A percentile compares a stretch with the other conserved stretches of the same genome.
These are phyloP conservation scores for Cyclocybe cylindracea DNA, from an alignment of 768 basidiomycete genomes.

Conservation along the genomic window DNA sequence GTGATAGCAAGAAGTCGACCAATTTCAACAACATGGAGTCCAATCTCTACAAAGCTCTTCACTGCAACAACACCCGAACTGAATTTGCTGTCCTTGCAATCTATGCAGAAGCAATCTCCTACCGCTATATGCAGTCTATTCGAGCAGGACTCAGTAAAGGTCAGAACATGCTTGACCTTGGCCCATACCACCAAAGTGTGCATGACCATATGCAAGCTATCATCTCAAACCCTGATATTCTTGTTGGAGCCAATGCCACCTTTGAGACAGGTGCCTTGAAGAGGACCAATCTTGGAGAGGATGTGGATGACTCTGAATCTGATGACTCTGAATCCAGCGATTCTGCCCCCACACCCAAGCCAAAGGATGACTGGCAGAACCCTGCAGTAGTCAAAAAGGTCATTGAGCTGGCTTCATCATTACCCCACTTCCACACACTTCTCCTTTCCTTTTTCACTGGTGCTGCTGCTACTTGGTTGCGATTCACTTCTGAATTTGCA, in stretches of 20 bases:
- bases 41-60: conserved; percentile 21
- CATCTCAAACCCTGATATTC: conserved; percentile 10
- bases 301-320: too few relatives aligned
- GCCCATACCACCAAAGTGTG: conserved; percentile 20
- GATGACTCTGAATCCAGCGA: too few relatives aligned
- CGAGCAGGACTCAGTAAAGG: conserved; percentile 9
- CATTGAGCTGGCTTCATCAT: neutral
- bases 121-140: conserved; percentile 28
- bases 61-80: conserved; percentile 23
- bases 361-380: conserved; percentile 5
- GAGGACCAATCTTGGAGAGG: too few relatives aligned
- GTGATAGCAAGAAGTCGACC: conserved; percentile 23
- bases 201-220: conserved; percentile 17
- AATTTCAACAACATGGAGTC: conserved; percentile 25
- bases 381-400: neutral
- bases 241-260: conserved; percentile 4
- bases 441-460: conserved; percentile 23
- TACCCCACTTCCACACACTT: conserved; percentile 13
- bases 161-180: conserved; percentile 27
- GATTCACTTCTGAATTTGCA: conserved; percentile 28
- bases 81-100: conserved; percentile 27
- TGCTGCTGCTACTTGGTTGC: conserved; percentile 19
- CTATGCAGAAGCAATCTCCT: conserved; percentile 24
- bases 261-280: conserved; percentile 2
- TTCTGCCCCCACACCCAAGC: too few relatives aligned